Evolutionary conservation across 1,139 yeast genomes (phyloP), one percentile per base, ranked within the genome.

Genomic region (Yamadazyma jaroonii): DNA sequence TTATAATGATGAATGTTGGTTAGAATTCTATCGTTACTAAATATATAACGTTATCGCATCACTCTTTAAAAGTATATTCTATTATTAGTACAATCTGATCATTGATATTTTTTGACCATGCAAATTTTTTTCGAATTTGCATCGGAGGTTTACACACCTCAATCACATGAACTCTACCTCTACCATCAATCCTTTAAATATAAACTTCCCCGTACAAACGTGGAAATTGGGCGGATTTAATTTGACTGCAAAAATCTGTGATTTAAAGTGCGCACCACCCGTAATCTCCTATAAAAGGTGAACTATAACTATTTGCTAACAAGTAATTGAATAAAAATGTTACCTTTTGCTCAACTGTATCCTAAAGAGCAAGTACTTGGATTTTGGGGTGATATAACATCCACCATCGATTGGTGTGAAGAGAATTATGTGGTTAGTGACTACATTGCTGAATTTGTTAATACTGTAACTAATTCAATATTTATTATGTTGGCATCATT

Each of bases 371-470:
- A 65, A 43, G 35, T 42, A 20, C 43, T 60, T 32, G 77, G 77
- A 9, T 71, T 49, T 49, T 72, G 77, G 77, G 77, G 77, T 2
- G 49, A 53, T n/a, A 72, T 74, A 9, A 69, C 76, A 4, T 67
- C 95, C 24, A 87, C 96, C 23, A 89, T 89, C 38, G 97, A 89
- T 55, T 89, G 97, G 97, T 89, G 97, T 62, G 97, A 89, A 60
- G 97, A 89, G 57, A 90, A 89, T 63, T 89, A 89, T 56, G 92
- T 88, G 9, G 85, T 89, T 8, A 76, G 90, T n/a, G 72, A 71
- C 13, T 89, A 84, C 52, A 72, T 89, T 38, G 96, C 96, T n/a
- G 97, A 89, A 58, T 83, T 87, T 39, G 70, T 89, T 42, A 89
- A 89, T 55, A 85, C 96, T 5, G 54, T 77, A 35, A 87, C 97